Evolutionary conservation across 495 filamentous ascomycete genomes (phyloP).

Genomic region (Sporormia fimetaria): DNA sequence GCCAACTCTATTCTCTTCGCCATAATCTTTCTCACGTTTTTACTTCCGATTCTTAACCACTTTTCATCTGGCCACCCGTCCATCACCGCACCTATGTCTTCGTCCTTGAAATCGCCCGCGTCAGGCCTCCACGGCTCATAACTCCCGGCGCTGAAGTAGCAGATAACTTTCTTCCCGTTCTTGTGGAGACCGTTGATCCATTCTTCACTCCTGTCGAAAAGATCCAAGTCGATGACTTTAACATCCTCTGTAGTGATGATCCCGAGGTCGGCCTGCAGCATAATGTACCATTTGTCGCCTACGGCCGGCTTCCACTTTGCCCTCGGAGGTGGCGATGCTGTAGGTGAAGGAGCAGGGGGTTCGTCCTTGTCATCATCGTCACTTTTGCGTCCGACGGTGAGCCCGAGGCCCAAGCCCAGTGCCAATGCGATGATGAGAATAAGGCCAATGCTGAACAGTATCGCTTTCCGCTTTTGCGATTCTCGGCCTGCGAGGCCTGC

Average conservation of each 20-base stretch:
- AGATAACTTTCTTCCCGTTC: conserved; percentile 48
- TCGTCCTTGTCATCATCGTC: conserved; percentile 13
- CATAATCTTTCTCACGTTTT: conserved; percentile 53
- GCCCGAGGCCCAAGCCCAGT: conserved; percentile 43
- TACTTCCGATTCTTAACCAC: conserved; percentile 51
- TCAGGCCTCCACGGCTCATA: conserved; percentile 52
- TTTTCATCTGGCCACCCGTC: conserved; percentile 54
- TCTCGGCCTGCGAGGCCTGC: background rate
- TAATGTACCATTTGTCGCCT: conserved; percentile 41
- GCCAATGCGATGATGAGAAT: conserved; percentile 39
- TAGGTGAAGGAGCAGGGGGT: conserved; percentile 4
- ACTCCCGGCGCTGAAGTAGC: conserved; percentile 62
- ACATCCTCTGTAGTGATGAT: conserved; percentile 37
- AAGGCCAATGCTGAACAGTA: conserved; percentile 9
- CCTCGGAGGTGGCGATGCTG: conserved; percentile 12
- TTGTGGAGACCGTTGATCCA: conserved; percentile 40
- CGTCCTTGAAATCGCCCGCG: conserved; percentile 37
- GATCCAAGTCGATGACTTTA: conserved; percentile 50
- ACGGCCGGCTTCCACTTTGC: conserved; percentile 40
- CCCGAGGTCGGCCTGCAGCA: conserved; percentile 34
- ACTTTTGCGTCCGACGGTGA: conserved; percentile 34
- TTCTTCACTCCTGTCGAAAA: conserved; percentile 41
- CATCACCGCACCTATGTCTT: conserved; percentile 44
- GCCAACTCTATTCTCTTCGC: conserved; percentile 44
- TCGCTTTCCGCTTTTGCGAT: conserved; percentile 16